Evolutionary conservation across 73 alveolate species (phyloP).

Genomic region (Paramecium pentaurelia): DNA sequence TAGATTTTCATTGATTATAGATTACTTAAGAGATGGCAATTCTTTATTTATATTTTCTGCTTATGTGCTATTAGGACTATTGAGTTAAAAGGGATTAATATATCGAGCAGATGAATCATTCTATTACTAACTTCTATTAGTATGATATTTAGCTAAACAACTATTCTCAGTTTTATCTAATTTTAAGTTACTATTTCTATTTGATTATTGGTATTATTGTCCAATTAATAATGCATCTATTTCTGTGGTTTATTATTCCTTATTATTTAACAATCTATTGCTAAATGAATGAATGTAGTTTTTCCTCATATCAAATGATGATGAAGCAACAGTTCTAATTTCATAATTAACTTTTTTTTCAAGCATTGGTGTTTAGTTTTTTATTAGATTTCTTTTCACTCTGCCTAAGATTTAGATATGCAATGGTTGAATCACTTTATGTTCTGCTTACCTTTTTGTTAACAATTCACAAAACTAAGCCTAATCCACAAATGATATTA

Average conservation of each 20-base stretch:
- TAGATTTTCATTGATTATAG: background rate
- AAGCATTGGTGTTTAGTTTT: background rate
- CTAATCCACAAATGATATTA: background rate
- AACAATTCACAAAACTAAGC: slow-evolving; percentile 1
- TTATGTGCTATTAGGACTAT: background rate
- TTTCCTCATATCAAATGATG: background rate
- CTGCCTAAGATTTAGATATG: background rate
- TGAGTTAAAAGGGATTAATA: background rate
- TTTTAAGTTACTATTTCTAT: background rate
- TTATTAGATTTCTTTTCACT: background rate
- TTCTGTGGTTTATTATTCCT: background rate
- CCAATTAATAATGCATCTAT: background rate
- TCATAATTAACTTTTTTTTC: background rate
- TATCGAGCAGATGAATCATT: background rate
- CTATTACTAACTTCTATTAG: background rate
- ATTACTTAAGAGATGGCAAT: background rate
- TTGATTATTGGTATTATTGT: background rate
- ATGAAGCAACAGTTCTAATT: background rate
- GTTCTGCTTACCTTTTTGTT: background rate
- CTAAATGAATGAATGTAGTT: background rate
- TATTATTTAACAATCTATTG: background rate
- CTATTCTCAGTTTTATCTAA: background rate
- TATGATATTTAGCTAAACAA: background rate
- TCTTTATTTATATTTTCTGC: background rate
- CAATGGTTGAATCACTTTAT: background rate